Evolutionary conservation across 176 grass and related monocot species (phyloP).

Genomic region (Eleusine indica): DNA sequence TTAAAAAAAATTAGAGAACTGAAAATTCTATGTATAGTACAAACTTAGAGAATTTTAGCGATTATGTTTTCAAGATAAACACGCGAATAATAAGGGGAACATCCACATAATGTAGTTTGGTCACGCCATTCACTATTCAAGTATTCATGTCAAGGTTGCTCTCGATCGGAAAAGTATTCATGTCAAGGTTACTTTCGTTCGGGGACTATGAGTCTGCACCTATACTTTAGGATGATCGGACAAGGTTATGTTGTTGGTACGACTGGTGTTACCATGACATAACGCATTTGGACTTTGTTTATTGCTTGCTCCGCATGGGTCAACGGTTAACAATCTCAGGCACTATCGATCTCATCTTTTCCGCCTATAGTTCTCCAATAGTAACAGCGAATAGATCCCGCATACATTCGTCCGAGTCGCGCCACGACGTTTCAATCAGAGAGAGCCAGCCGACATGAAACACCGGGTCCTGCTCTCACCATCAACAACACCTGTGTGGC

Average conservation of each 20-base stretch:
- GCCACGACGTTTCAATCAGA: too few relatives aligned
- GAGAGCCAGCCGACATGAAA: too few relatives aligned
- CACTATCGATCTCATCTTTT: slow-evolving; percentile 13
- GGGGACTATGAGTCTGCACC: not conserved
- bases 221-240: too few relatives aligned
- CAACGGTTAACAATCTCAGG: not conserved
- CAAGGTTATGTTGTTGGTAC: not conserved
- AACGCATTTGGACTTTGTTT: not conserved
- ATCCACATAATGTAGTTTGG: not conserved
- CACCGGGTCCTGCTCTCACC: not conserved
- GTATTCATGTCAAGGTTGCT: not conserved
- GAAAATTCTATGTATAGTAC: not conserved
- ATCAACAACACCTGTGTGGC: not conserved
- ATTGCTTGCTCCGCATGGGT: not conserved
- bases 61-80: too few relatives aligned
- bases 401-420: too few relatives aligned
- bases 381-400: too few relatives aligned
- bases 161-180: not conserved
- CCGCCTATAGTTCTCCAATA: not conserved
- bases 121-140: not conserved
- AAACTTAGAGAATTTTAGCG: too few relatives aligned
- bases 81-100: too few relatives aligned
- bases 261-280: not conserved
- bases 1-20: not conserved
- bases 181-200: too few relatives aligned